A percentile compares a stretch with the other conserved stretches of the same genome.
These are phyloP conservation scores for Colletotrichum trifolii DNA, from an alignment of 2,329 filamentous ascomycete genomes.

Conservation along the genomic window DNA sequence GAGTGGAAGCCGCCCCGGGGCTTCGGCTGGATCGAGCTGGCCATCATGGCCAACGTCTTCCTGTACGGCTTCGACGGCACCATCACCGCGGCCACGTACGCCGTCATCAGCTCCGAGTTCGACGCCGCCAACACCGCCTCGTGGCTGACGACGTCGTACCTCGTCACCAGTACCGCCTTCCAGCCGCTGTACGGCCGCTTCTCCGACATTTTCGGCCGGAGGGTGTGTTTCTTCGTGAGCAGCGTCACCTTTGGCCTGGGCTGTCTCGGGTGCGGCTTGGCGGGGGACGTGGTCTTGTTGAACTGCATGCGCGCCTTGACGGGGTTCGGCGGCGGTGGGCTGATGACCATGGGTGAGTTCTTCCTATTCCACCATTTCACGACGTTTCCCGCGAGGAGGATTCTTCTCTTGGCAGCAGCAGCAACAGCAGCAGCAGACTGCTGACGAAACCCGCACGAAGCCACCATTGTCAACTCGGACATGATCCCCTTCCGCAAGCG, in stretches of 20 bases:
- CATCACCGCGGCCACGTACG: slow-evolving; percentile 78
- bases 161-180: slow-evolving; percentile 77
- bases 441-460: neutral
- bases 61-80: slow-evolving; percentile 77
- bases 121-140: slow-evolving; percentile 77
- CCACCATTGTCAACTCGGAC: slow-evolving; percentile 70
- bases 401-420: too few relatives aligned
- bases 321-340: slow-evolving; percentile 76
- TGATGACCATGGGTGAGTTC: slow-evolving; percentile 74
- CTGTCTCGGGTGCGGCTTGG: slow-evolving; percentile 73
- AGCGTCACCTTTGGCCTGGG: slow-evolving; percentile 70
- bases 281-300: slow-evolving; percentile 66
- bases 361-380: neutral
- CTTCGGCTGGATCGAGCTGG: slow-evolving; percentile 69
- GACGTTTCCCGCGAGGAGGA: too few relatives aligned
- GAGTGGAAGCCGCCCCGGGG: slow-evolving; percentile 61
- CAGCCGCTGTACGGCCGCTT: slow-evolving; percentile 78
- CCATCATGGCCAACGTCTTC: slow-evolving; percentile 74
- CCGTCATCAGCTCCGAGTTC: slow-evolving; percentile 80
- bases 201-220: slow-evolving; percentile 76
- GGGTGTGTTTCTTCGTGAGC: slow-evolving; percentile 72
- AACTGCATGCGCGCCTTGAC: slow-evolving; percentile 74
- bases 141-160: slow-evolving; percentile 79
- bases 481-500: slow-evolving; percentile 68
- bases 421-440: neutral